A percentile compares a stretch with the other conserved stretches of the same genome.
These are phyloP conservation scores for Sinapis alba DNA, from an alignment of 441 rosid genomes.

Conservation along the genomic window DNA sequence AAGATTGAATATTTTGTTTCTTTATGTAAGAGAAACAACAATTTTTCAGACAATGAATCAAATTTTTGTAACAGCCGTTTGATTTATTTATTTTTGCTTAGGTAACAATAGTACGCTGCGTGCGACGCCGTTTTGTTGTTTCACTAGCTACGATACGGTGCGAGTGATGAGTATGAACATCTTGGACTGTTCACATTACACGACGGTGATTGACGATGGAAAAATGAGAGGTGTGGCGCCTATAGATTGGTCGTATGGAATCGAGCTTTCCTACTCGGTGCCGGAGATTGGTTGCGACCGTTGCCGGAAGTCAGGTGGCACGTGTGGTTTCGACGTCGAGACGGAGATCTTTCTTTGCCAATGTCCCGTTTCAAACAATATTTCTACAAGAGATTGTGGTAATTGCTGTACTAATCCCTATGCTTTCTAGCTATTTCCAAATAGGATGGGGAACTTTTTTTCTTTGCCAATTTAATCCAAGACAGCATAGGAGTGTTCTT, in stretches of 20 bases:
- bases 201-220: slow-evolving; percentile 53
- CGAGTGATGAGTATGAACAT: slow-evolving; percentile 80
- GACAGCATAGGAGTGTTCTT: neutral
- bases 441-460: neutral
- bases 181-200: slow-evolving; percentile 83
- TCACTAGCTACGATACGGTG: slow-evolving; percentile 83
- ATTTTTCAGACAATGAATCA: neutral
- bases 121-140: slow-evolving; percentile 76
- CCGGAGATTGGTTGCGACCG: slow-evolving; percentile 78
- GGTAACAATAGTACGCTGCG: slow-evolving; percentile 31
- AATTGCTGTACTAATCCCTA: slow-evolving; percentile 6
- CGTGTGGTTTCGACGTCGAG: slow-evolving; percentile 82
- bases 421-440: neutral
- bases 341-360: slow-evolving; percentile 63
- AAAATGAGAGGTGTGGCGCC: slow-evolving; percentile 61
- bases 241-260: slow-evolving; percentile 82
- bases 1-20: no score
- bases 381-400: slow-evolving; percentile 81
- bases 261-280: slow-evolving; percentile 59
- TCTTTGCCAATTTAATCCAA: neutral
- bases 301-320: slow-evolving; percentile 72
- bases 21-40: neutral
- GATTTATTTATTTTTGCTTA: neutral
- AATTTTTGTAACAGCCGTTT: neutral
- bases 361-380: slow-evolving; percentile 63